Evolutionary conservation across 257 asterid species (phyloP), one percentile per base, ranked within the genome.

Genomic region (Ajuga chamaepitys): DNA sequence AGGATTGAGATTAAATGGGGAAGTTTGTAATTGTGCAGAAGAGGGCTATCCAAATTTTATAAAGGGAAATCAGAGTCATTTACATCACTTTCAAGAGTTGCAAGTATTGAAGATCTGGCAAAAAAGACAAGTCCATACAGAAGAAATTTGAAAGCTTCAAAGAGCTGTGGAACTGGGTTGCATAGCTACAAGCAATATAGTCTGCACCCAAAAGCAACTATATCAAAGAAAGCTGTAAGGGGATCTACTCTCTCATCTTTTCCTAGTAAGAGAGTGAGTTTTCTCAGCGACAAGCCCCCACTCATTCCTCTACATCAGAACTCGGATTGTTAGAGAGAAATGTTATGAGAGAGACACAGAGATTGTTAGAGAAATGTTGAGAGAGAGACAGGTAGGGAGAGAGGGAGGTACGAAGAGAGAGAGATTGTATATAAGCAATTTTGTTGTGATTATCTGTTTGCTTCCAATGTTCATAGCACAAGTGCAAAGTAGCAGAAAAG

Each of bases 11-110:
- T 8, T 35, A 52, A 46, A 44, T 16, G 34, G n/a, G n/a, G 26
- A 45, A 40, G 9, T 7, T 54, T 40, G 47, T 59, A 13, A 5
- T n/a, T 64, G 17, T 61, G 83, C 85, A 92, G 97, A 76, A 87
- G 88, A 74, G 98, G 98, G 80, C 89, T 92, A 1, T 92, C 98
- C 2, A 76, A 78, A 30, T 85, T 72, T 35, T 92, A 82, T 24
- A 47, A 81, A 24, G 97, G 97, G 34, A 87, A 93, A 78, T 89
- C 97, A 13, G 88, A 93, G 79, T 84, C 96, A 0, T 93, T 87
- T 65, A 72, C 91, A 70, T 70, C 88, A 70, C 76, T 92, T 60
- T 73, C 95, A 64, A 84, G 81, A 68, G 95, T 83, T 67, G 64
- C 72, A 60, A 87, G 93, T 80, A 16, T 84, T 35, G 94, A 87